A percentile compares a stretch with the other conserved stretches of the same genome.
Conservation (phyloP, 2,329 filamentous ascomycete species). For the Apiospora phragmitis region DNA sequence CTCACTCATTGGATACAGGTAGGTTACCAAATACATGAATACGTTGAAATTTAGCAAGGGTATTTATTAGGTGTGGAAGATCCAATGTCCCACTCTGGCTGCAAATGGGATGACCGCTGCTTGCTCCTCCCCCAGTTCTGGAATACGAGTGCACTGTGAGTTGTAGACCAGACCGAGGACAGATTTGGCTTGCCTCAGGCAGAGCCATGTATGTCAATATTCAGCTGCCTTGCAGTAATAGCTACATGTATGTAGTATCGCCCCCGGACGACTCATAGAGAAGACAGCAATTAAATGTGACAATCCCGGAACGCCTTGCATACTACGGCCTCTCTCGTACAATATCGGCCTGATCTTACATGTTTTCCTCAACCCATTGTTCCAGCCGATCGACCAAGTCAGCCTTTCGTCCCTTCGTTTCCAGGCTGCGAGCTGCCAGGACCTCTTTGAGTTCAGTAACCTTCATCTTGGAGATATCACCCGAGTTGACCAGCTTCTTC, state of each 20-base stretch:
- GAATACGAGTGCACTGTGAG: no score
- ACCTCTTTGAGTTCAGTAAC: slow-evolving; percentile 54
- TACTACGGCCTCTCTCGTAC: neutral
- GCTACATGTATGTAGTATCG: neutral
- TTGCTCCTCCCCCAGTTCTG: neutral
- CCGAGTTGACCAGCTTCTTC: slow-evolving; percentile 44
- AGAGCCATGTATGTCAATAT: neutral
- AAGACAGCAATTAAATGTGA: neutral
- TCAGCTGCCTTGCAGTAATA: neutral
- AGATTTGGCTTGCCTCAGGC: no score
- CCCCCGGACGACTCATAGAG: neutral
- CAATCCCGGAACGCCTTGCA: neutral
- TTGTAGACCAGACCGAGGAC: no score
- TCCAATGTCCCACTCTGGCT: neutral
- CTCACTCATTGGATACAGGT: no score
- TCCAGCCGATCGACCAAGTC: slow-evolving; percentile 57
- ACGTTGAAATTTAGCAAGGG: no score
- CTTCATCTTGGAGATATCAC: slow-evolving; percentile 53
- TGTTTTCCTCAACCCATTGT: slow-evolving; percentile 54
- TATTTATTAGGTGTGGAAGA: no score
- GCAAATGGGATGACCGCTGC: neutral
- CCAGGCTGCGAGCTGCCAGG: slow-evolving; percentile 47
- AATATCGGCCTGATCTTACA: slow-evolving; percentile 1
- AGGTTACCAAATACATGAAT: no score
- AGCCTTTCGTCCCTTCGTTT: slow-evolving; percentile 52